These are phyloP conservation scores for Termitomyces sp. DNA, from an alignment of 768 basidiomycete genomes.

Conservation along the genomic window DNA sequence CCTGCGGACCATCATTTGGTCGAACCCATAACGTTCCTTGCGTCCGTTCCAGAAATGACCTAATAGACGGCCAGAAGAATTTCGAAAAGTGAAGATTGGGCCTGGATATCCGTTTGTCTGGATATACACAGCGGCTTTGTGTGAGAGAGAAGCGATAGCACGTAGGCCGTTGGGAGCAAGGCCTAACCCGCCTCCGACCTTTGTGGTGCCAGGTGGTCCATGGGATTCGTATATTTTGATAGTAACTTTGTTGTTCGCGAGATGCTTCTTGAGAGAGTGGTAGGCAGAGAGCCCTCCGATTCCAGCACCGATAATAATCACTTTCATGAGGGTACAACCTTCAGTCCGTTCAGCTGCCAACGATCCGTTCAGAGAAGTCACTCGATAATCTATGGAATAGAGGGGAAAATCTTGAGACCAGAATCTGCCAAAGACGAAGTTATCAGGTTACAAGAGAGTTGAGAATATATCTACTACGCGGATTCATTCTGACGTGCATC, in stretches of 20 bases:
- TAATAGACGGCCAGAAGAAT: conserved; percentile 29
- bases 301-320: conserved; percentile 29
- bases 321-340: conserved; percentile 17
- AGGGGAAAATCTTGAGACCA: background rate
- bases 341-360: background rate
- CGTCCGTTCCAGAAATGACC: conserved; percentile 21
- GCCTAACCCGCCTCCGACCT: conserved; percentile 30
- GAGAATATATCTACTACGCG: background rate
- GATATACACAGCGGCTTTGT: conserved; percentile 24
- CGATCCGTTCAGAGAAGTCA: background rate
- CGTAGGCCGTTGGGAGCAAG: conserved; percentile 34
- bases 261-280: conserved; percentile 27
- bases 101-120: conserved; percentile 13
- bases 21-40: conserved; percentile 25
- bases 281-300: conserved; percentile 27
- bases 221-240: conserved; percentile 28
- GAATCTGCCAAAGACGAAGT: background rate
- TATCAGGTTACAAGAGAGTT: background rate
- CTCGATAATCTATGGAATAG: conserved; percentile 10
- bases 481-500: background rate
- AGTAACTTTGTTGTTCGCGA: conserved; percentile 8
- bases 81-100: conserved; percentile 11
- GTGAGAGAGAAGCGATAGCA: conserved; percentile 24
- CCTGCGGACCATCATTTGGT: conserved; percentile 26
- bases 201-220: conserved; percentile 20